Percentiles rank a stretch among this genome's conserved stretches.
phyloP scores from a whole-genome alignment of 768 basidiomycete genomes.

The Lentinula lateritia region DNA sequence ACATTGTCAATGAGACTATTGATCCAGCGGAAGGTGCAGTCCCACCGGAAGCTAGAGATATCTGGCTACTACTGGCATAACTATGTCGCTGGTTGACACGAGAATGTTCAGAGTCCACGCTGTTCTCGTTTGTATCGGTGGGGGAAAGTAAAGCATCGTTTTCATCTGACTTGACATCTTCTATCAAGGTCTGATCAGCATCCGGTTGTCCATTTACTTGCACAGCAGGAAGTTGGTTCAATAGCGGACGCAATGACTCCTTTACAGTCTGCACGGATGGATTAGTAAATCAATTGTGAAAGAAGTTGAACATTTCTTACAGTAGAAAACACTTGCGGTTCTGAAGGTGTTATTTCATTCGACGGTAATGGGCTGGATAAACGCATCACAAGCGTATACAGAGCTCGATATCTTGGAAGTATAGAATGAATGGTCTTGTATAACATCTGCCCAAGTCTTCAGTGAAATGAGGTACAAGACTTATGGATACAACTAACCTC shows the following conservation, averaged over 20 bases:
- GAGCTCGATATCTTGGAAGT: constrained; percentile 31
- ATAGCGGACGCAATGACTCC: not conserved
- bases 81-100: not conserved
- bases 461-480: not conserved
- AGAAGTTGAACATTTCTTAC: not conserved
- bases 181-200: not conserved
- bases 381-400: constrained; percentile 24
- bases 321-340: not conserved
- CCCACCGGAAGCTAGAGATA: not conserved
- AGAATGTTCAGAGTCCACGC: not conserved
- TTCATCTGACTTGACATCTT: not conserved
- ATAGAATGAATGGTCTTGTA: constrained; percentile 35
- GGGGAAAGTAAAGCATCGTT: not conserved
- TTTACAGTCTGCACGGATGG: not conserved
- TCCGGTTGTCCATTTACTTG: not conserved
- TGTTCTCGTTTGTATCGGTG: not conserved
- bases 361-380: constrained; percentile 5
- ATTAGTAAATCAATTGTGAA: not conserved
- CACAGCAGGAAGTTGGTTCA: not conserved
- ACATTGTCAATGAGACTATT: constrained; percentile 4
- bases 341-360: not conserved
- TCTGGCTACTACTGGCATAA: not conserved
- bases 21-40: not conserved
- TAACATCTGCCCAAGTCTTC: constrained; percentile 20
- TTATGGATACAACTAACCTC: not conserved